Evolutionary conservation across 148 eudicot genomes (phyloP).

Genomic region (Amaranthus cruentus): DNA sequence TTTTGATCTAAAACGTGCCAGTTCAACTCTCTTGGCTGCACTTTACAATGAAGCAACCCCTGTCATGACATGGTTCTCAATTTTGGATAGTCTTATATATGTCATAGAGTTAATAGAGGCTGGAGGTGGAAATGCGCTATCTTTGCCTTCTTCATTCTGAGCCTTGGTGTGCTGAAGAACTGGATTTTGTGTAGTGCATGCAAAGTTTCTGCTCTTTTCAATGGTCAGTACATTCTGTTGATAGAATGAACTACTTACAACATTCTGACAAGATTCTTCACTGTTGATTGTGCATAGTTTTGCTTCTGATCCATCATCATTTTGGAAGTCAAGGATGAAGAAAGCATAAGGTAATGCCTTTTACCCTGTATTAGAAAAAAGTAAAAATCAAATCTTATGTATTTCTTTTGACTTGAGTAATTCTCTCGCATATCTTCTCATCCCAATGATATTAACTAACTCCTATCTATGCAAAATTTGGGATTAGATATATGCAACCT

Average conservation of each 20-base stretch:
- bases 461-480: too few species aligned
- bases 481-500: too few species aligned
- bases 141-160: background rate
- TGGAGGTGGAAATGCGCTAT: background rate
- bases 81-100: too few species aligned
- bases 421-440: too few species aligned
- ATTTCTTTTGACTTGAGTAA: too few species aligned
- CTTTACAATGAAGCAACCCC: too few species aligned
- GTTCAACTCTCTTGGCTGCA: too few species aligned
- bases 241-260: background rate
- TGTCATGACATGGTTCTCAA: too few species aligned
- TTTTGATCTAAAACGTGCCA: too few species aligned
- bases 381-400: too few species aligned
- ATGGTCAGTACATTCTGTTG: background rate
- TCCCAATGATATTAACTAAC: too few species aligned
- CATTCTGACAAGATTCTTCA: background rate
- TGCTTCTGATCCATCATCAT: background rate
- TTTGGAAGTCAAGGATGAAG: background rate
- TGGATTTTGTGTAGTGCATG: background rate
- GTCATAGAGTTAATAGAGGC: background rate
- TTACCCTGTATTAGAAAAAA: too few species aligned
- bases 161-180: background rate
- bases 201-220: slow-evolving; percentile 1
- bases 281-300: background rate
- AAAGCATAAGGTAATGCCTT: background rate